Base-by-base conservation (phyloP, 1,284 basidiomycete species). In the Fistulinella staudtii region DNA sequence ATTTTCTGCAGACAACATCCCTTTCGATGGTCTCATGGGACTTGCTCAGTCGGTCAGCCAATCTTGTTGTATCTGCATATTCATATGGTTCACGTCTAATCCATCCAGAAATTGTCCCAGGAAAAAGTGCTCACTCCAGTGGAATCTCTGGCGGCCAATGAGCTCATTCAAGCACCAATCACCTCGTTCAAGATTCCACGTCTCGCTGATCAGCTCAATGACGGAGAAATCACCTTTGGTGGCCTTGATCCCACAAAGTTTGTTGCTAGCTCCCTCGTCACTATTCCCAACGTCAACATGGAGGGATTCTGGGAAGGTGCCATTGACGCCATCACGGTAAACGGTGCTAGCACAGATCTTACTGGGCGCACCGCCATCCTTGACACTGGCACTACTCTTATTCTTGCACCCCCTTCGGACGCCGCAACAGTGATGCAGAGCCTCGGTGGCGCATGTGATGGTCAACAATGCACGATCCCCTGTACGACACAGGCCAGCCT, bases 1-100 rank as follows among this genome's bases (percentile, higher is more conserved):
- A 39, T 91, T 91, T 62, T 71, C 80, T 1, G 62, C 60, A 25
- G 53, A 74, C 52, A 51, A 55, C 1, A 71, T 72, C 25, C 72
- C 80, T 0, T 90, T 91, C 53, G 90, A 93, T 63, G 83, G 92
- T 36, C 67, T 94, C 50, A 83, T 96, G 87, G 85, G 90, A 48
- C 73, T 92, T 53, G 87, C 88, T 36, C 78, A 78, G 69, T 84
- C 80, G 53, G 76, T 83, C 58, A 42, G 75, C 70, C 17, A 50
- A 38, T 43, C 28, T 22, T 13, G 21, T 41, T 8, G n/a, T 18
- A 3, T 40, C 11, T 20, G 8, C n/a, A n/a, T 38, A 3, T 39
- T 15, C 21, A 14, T 14, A 41, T 48, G n/a, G 48, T 15, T n/a
- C 13, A 15, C 21, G 1, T 29, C n/a, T n/a, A n/a, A n/a, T n/a